phyloP scores from a whole-genome alignment of 2,329 filamentous ascomycete genomes.

The Aspergillus texensis region DNA sequence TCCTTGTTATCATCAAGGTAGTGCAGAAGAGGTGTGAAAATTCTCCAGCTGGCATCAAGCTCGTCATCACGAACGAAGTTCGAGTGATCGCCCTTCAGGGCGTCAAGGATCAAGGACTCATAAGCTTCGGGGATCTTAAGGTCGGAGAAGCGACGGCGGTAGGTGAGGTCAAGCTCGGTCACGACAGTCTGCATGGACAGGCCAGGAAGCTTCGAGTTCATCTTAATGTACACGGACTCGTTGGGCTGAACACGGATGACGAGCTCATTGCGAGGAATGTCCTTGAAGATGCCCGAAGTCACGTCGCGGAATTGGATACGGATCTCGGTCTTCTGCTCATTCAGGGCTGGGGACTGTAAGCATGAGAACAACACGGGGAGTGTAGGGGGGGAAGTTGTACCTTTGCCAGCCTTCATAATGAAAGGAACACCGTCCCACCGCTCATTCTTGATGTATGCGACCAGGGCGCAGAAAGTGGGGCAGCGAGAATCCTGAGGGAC shows the following conservation, averaged over 20 bases:
- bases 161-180: constrained; percentile 96
- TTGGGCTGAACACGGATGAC: constrained; percentile 99
- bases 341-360: constrained; percentile 64
- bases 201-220: constrained; percentile 99
- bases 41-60: constrained; percentile 95
- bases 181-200: constrained; percentile 99
- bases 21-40: constrained; percentile 95
- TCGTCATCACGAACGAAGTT: constrained; percentile 99
- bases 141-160: constrained; percentile 96
- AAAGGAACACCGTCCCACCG: constrained; percentile 98
- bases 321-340: constrained; percentile 99
- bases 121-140: constrained; percentile 99
- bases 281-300: constrained; percentile 98
- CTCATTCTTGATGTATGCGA: constrained; percentile 99
- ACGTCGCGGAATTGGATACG: constrained; percentile 99
- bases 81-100: constrained; percentile 97
- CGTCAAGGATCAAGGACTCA: constrained; percentile 95
- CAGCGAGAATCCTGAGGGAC: constrained; percentile 96
- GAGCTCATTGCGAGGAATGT: constrained; percentile 98
- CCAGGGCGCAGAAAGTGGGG: constrained; percentile 96
- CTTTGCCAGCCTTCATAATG: constrained; percentile 98
- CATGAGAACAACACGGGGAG: neutral
- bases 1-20: constrained; percentile 99
- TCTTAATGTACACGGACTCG: constrained; percentile 99
- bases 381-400: constrained; percentile 31